phyloP scores from a whole-genome alignment of 2,329 filamentous ascomycete genomes.

The Arthrobotrys iridis region DNA sequence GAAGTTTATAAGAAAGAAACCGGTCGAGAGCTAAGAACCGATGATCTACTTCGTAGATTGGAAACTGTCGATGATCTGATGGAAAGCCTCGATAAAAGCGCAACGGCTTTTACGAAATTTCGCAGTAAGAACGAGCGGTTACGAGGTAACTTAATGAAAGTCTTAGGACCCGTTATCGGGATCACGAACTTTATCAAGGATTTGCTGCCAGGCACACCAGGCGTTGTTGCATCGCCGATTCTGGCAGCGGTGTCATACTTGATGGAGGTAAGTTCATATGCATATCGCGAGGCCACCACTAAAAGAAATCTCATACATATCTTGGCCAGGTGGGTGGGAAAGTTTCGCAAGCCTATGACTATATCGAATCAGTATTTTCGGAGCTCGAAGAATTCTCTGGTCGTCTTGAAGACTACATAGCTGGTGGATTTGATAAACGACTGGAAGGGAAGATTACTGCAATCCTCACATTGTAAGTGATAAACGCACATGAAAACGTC shows the following conservation, averaged over 20 bases:
- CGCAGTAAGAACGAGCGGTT: background rate
- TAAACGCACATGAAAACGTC: too few species aligned
- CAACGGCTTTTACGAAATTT: background rate
- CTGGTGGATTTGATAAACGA: background rate
- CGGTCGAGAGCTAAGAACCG: background rate
- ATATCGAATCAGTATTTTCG: background rate
- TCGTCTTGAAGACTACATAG: background rate
- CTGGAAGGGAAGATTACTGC: slow-evolving; percentile 4
- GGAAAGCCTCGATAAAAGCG: background rate
- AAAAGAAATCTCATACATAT: background rate
- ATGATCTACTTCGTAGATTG: background rate
- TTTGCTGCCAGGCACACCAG: background rate
- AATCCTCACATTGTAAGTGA: background rate
- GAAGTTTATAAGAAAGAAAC: background rate
- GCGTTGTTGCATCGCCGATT: background rate
- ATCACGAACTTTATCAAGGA: background rate
- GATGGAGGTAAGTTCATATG: background rate
- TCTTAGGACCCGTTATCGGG: background rate
- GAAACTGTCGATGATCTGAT: background rate
- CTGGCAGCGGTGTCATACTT: background rate
- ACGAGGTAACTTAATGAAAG: background rate
- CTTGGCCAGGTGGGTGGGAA: background rate
- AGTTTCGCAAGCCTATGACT: background rate
- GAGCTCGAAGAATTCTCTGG: background rate
- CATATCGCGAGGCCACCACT: too few species aligned